phyloP scores from a whole-genome alignment of 148 eudicot species.

The Euryodendron excelsum region DNA sequence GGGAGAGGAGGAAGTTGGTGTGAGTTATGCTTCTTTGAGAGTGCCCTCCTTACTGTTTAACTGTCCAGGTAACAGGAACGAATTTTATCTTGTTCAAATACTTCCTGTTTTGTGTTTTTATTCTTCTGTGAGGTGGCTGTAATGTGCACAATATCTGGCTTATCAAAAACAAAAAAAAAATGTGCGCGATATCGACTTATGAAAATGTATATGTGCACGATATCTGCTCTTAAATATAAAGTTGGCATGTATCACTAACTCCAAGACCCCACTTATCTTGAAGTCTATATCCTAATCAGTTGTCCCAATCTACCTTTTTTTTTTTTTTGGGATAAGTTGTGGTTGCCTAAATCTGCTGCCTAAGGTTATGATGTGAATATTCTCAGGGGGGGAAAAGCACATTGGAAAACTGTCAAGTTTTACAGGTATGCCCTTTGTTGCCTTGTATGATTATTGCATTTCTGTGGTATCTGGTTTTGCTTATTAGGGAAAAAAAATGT shows the following conservation, averaged over 20 bases:
- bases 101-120: neutral
- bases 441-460: neutral
- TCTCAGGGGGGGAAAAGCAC: slow-evolving; percentile 93
- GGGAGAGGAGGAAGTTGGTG: neutral
- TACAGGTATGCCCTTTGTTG: slow-evolving; percentile 52
- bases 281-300: neutral
- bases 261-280: neutral
- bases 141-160: neutral
- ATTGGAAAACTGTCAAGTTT: slow-evolving; percentile 89
- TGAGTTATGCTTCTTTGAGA: neutral
- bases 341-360: no score
- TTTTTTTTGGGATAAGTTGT: neutral
- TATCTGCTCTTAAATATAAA: no score
- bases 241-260: neutral
- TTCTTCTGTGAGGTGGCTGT: neutral
- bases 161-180: no score
- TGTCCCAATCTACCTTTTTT: neutral
- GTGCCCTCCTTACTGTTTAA: neutral
- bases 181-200: no score
- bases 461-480: neutral
- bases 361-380: slow-evolving; percentile 6
- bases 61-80: neutral
- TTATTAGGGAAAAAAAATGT: no score
- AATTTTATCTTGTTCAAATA: neutral
- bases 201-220: neutral